phyloP scores from a whole-genome alignment of 805 yeast genomes.

The Naumovozyma baii region DNA sequence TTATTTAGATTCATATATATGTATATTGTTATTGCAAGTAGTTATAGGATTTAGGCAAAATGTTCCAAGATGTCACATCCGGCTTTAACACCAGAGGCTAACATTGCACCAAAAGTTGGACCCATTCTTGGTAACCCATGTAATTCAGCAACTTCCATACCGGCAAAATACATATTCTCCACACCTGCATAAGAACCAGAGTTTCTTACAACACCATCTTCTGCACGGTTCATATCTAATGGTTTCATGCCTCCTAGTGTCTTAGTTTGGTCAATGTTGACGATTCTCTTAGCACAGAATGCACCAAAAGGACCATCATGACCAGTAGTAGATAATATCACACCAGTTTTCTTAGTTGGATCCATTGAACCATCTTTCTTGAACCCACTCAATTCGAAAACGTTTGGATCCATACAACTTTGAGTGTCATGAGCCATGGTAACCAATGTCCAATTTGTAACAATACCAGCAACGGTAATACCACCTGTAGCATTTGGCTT shows the following conservation, averaged over 20 bases:
- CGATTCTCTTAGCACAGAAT: slow-evolving; percentile 62
- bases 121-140: slow-evolving; percentile 79
- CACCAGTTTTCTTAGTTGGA: slow-evolving; percentile 32
- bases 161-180: slow-evolving; percentile 34
- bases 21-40: too few relatives aligned
- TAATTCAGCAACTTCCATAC: slow-evolving; percentile 73
- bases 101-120: slow-evolving; percentile 79
- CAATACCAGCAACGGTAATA: slow-evolving; percentile 66
- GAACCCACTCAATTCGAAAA: slow-evolving; percentile 46
- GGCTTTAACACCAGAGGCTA: slow-evolving; percentile 67
- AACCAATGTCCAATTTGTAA: slow-evolving; percentile 75
- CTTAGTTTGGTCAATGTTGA: slow-evolving; percentile 37
- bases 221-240: slow-evolving; percentile 68
- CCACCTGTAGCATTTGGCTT: slow-evolving; percentile 53
- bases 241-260: slow-evolving; percentile 66
- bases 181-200: slow-evolving; percentile 38
- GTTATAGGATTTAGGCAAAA: slow-evolving; percentile 25
- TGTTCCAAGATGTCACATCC: slow-evolving; percentile 42
- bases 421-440: slow-evolving; percentile 67
- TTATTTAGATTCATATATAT: neutral
- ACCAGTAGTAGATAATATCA: slow-evolving; percentile 65
- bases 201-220: slow-evolving; percentile 62
- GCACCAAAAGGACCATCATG: slow-evolving; percentile 84
- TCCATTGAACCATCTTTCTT: slow-evolving; percentile 26
- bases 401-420: slow-evolving; percentile 77